These are phyloP conservation scores for Colletotrichum ledebouriae DNA, from an alignment of 2,329 filamentous ascomycete genomes.

Conservation along the genomic window DNA sequence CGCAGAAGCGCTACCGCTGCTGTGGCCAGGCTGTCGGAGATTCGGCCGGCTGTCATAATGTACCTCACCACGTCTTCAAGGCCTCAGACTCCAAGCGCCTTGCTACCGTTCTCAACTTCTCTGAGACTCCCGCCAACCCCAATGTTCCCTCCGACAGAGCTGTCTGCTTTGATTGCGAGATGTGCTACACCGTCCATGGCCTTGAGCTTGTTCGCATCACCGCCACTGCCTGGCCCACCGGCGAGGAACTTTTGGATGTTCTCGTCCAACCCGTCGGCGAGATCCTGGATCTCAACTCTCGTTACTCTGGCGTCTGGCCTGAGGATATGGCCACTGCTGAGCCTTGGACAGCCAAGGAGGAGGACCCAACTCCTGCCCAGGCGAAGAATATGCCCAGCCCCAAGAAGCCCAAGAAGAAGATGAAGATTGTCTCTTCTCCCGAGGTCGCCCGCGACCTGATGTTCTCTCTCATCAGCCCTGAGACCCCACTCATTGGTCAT, in stretches of 20 bases:
- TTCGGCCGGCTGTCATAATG: constrained; percentile 79
- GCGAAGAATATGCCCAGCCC: constrained; percentile 43
- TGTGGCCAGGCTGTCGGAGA: constrained; percentile 83
- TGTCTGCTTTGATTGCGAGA: constrained; percentile 95
- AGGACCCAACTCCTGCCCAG: constrained; percentile 41
- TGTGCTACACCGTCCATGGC: constrained; percentile 93
- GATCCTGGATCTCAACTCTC: constrained; percentile 90
- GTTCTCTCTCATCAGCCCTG: constrained; percentile 79
- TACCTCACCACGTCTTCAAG: constrained; percentile 88
- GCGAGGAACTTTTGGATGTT: constrained; percentile 82
- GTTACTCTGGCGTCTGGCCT: constrained; percentile 87
- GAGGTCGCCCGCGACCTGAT: constrained; percentile 81
- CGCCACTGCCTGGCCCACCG: constrained; percentile 86
- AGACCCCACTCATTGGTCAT: constrained; percentile 90
- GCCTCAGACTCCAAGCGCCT: constrained; percentile 81
- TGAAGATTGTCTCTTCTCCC: constrained; percentile 84
- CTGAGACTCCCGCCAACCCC: constrained; percentile 78
- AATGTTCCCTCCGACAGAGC: constrained; percentile 67
- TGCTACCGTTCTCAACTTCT: constrained; percentile 83
- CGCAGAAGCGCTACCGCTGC: constrained; percentile 78
- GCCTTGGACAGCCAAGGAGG: constrained; percentile 60
- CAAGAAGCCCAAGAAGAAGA: constrained; percentile 53
- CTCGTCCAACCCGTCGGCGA: constrained; percentile 87
- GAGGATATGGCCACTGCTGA: constrained; percentile 80
- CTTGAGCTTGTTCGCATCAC: constrained; percentile 92